phyloP scores from a whole-genome alignment of 495 filamentous ascomycete genomes.

The Bathelium albidoporum region DNA sequence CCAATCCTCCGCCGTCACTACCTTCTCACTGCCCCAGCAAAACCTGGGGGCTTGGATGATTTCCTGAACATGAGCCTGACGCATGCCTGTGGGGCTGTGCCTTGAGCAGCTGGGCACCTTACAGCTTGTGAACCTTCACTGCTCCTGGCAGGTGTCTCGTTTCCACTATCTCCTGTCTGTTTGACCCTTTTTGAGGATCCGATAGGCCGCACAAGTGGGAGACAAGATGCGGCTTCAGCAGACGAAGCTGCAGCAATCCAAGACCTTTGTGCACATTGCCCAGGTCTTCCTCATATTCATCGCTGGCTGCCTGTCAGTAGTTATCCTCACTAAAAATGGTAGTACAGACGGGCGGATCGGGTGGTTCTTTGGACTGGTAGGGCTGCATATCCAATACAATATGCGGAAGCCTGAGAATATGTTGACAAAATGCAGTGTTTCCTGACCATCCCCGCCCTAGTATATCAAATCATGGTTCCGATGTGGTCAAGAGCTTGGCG shows the following conservation, averaged over 20 bases:
- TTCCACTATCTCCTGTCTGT: not conserved
- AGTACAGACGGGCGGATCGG: conserved; percentile 57
- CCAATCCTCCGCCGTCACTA: not conserved
- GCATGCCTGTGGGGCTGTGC: not conserved
- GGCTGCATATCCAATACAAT: conserved; percentile 19
- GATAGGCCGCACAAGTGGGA: not conserved
- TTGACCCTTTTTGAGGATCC: not conserved
- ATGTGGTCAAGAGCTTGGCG: conserved; percentile 72
- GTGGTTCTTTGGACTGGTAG: conserved; percentile 71
- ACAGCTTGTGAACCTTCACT: not conserved
- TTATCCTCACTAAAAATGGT: conserved; percentile 55
- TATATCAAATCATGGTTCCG: conserved; percentile 75
- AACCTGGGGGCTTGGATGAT: not conserved
- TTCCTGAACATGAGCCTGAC: not conserved
- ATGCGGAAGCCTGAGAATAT: not conserved
- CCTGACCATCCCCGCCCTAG: conserved; percentile 67
- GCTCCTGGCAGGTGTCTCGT: not conserved
- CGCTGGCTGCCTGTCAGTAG: conserved; percentile 61
- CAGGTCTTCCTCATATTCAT: conserved; percentile 63
- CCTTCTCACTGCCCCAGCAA: not conserved
- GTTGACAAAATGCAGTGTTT: conserved; percentile 55
- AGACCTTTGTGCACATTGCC: conserved; percentile 45
- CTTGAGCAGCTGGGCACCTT: not conserved
- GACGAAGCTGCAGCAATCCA: conserved; percentile 43
- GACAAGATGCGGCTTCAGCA: conserved; percentile 24